A percentile compares a stretch with the other conserved stretches of the same genome.
These are phyloP conservation scores for Entomortierella beljakovae DNA, from an alignment of 192 early-diverging fungal species.

Conservation along the genomic window DNA sequence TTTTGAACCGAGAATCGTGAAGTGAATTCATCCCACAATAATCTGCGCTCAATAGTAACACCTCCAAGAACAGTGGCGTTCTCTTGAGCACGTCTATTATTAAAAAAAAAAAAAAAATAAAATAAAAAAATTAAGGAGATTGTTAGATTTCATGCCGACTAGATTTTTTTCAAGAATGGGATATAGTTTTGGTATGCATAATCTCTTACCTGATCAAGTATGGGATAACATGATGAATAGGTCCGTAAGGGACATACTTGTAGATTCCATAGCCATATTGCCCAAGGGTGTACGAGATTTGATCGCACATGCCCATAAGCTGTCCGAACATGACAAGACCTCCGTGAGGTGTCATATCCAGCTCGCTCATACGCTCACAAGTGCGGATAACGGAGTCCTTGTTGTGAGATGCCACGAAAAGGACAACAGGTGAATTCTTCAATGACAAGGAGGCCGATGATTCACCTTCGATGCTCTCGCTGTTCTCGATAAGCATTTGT, in stretches of 20 bases:
- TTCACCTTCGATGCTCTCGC: background rate
- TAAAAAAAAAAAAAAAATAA: background rate
- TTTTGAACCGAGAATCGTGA: slow-evolving; percentile 39
- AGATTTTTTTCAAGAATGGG: background rate
- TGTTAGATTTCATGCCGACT: too few species aligned
- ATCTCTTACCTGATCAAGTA: slow-evolving; percentile 90
- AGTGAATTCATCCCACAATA: slow-evolving; percentile 72
- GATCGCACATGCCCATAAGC: slow-evolving; percentile 95
- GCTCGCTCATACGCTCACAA: slow-evolving; percentile 68
- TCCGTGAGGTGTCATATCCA: slow-evolving; percentile 62
- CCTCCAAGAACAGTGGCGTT: slow-evolving; percentile 85
- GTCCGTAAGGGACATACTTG: slow-evolving; percentile 96
- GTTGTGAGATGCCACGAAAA: slow-evolving; percentile 95
- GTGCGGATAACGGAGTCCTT: slow-evolving; percentile 76
- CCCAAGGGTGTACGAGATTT: slow-evolving; percentile 84
- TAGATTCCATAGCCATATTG: slow-evolving; percentile 80
- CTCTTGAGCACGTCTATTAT: slow-evolving; percentile 82
- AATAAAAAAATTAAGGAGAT: background rate
- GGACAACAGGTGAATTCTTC: slow-evolving; percentile 65
- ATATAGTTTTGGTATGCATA: background rate
- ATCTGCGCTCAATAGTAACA: slow-evolving; percentile 64
- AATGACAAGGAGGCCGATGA: slow-evolving; percentile 15
- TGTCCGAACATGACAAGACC: slow-evolving; percentile 92
- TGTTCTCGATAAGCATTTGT: slow-evolving; percentile 44
- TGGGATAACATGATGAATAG: slow-evolving; percentile 90